Evolutionary conservation across 805 yeast genomes (phyloP), one percentile per base, ranked within the genome.

Genomic region (Candida bentonensis): DNA sequence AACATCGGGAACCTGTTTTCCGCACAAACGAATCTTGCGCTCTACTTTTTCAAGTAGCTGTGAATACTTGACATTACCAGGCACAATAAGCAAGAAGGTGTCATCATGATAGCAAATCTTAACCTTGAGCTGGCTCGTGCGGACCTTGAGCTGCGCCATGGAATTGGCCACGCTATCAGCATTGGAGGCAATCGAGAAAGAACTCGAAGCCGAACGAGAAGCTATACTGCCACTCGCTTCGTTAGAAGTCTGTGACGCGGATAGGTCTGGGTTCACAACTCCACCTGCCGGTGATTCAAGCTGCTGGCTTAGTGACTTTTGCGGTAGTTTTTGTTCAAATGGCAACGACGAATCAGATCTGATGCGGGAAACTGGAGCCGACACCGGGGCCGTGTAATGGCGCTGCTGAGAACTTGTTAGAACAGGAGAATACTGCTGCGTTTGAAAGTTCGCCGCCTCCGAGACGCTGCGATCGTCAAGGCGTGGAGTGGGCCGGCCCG

Each of bases 1-100:
- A 21, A 63, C 67, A 44, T 41, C 42, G 41, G 59, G 59, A n/a
- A 55, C 49, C 46, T 65, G 62, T 41, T 66, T 69, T 21, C 79
- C 82, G 44, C 76, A 68, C 43, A 73, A 71, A 40, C 69, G 65
- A 41, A 78, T 58, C 55, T 78, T 78, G 42, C 69, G 69, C 48
- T 73, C 76, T 28, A 85, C 74, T 47, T 76, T 75, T 39, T 67
- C 72, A 40, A 73, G 64, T 46, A 85, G 66, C 40, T 73, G 78
- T 9, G 67, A 64, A 56, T 74, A 70, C 28, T 69, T 54, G 34
- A 75, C 66, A 45, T 71, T 65, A 46, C 68, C 59, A 7, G 82
- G 74, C 2, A 84, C 78, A 49, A 82, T 71, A 51, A 81, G 65
- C 42, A 84, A 74, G 51, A 85, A 78, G 15, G 82, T 52, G 51